These are phyloP conservation scores for Phytophthora sp. DNA, from an alignment of 352 stramenopile genomes.

Conservation along the genomic window DNA sequence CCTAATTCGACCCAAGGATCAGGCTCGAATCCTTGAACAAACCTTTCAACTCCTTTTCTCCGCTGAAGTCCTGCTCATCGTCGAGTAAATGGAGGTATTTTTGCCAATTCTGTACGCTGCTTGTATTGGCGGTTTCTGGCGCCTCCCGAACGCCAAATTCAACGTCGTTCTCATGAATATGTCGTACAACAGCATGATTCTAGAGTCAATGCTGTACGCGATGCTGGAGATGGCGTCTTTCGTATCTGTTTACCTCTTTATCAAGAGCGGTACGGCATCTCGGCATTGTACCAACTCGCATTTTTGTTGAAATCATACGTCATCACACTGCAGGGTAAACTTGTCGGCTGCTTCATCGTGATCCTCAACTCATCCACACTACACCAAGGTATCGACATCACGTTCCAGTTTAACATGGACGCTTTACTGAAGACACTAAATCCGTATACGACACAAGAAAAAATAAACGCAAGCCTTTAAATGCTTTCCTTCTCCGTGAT, in stretches of 20 bases:
- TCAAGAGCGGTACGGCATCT: slow-evolving; percentile 32
- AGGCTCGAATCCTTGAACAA: slow-evolving; percentile 16
- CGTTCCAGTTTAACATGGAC: neutral
- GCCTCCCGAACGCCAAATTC: slow-evolving; percentile 19
- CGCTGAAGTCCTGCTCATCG: slow-evolving; percentile 27
- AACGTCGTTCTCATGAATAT: slow-evolving; percentile 18
- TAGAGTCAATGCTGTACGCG: slow-evolving; percentile 10
- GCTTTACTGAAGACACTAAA: neutral
- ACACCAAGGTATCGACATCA: neutral
- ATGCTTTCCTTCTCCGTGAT: too few relatives aligned
- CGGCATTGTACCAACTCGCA: slow-evolving; percentile 27
- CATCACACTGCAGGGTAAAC: slow-evolving; percentile 14
- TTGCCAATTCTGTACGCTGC: slow-evolving; percentile 32
- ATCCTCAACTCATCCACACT: neutral
- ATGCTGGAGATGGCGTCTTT: slow-evolving; percentile 22
- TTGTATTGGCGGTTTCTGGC: slow-evolving; percentile 17
- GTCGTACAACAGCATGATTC: neutral
- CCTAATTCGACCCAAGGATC: slow-evolving; percentile 4
- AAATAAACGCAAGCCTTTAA: too few relatives aligned
- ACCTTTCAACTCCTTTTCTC: slow-evolving; percentile 25
- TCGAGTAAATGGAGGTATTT: slow-evolving; percentile 42
- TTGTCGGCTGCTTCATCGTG: slow-evolving; percentile 23
- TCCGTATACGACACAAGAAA: too few relatives aligned
- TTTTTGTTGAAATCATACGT: slow-evolving; percentile 40
- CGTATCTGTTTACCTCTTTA: slow-evolving; percentile 18